Base-by-base conservation (phyloP, 257 asterid species). In the Cordia subcordata region DNA sequence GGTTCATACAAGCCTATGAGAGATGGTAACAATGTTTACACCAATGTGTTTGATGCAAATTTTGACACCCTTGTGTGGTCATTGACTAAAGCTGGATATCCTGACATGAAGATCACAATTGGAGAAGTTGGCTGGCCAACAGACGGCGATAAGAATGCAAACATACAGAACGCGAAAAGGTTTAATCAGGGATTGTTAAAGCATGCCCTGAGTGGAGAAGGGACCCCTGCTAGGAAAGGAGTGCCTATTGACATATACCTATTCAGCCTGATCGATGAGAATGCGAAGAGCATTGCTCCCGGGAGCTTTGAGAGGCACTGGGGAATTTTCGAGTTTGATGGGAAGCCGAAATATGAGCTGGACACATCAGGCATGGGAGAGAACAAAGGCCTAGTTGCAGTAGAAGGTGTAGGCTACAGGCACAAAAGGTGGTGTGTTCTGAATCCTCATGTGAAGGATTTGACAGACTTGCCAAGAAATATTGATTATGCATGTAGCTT, bases 71-170 rank as follows among this genome's bases (percentile, higher is more conserved):
- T 88, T 15, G 91, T 88, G 12, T 80, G 82, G 85, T 65, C 99
- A 8, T 53, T 92, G 16, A 71, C 65, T 18, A 88, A 76, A 68
- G 82, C 87, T 20, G 99, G 99, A 27, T 92, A 84, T 78, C 91
- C 99, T 1, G 87, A 88, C 35, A 78, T 84, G 67, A 86, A 77
- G 58, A 77, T 92, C 65, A 53, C 84, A 4, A 68, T 92, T 0
- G 99, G 99, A 33, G 96, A 92, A 61, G 93, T 88, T 3, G 99
- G 99, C 1, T 92, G 99, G 99, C 99, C 99, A 0, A 92, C 96
- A 0, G 96, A 92, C n/a, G 99, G 96, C 0, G 77, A 86, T 58
- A 75, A 77, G 64, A 49, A 82, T 4, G 96, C 96, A 0, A 85
- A 84, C 35, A 35, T 61, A 32, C 62, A 75, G 21, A 72, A 75